These are phyloP conservation scores for Phytopythium ostracodes DNA, from an alignment of 352 stramenopile genomes.

Conservation along the genomic window DNA sequence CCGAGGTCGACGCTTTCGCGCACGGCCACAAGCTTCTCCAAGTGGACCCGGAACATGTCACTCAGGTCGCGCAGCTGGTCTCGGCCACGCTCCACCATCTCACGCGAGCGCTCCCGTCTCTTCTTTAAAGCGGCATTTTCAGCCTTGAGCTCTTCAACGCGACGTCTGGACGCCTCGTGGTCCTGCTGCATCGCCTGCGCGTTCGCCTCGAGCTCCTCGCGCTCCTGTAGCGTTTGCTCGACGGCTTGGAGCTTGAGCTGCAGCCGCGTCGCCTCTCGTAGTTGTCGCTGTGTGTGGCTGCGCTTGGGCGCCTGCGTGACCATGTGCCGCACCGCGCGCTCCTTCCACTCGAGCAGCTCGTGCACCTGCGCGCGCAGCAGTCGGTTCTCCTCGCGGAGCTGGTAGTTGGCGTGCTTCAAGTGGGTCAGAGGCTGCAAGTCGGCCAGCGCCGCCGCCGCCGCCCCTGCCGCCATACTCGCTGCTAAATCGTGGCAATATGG, in stretches of 20 bases:
- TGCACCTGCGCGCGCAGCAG: conserved; percentile 40
- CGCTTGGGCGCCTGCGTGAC: conserved; percentile 49
- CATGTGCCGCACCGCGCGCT: conserved; percentile 63
- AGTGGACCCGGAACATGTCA: conserved; percentile 47
- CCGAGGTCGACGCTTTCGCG: conserved; percentile 39
- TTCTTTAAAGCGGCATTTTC: conserved; percentile 23
- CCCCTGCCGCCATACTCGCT: conserved; percentile 10
- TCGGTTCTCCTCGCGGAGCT: conserved; percentile 54
- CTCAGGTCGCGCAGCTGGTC: conserved; percentile 33
- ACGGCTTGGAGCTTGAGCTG: conserved; percentile 49
- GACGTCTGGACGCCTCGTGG: conserved; percentile 21
- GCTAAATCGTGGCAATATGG: too few species aligned
- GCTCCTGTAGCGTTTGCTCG: conserved; percentile 51
- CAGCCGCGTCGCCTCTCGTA: conserved; percentile 46
- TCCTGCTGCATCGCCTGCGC: conserved; percentile 32
- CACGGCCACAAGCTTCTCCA: conserved; percentile 56
- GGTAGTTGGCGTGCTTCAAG: conserved; percentile 63
- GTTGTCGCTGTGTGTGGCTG: conserved; percentile 33
- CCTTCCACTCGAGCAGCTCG: conserved; percentile 61
- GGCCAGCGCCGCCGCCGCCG: conserved; percentile 37
- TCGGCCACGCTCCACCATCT: conserved; percentile 19
- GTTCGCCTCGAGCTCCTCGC: conserved; percentile 41
- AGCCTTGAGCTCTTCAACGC: conserved; percentile 20
- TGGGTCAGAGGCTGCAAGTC: conserved; percentile 54
- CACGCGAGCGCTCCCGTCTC: conserved; percentile 12